phyloP scores from a whole-genome alignment of 352 stramenopile species.

The Pythium periplocum region DNA sequence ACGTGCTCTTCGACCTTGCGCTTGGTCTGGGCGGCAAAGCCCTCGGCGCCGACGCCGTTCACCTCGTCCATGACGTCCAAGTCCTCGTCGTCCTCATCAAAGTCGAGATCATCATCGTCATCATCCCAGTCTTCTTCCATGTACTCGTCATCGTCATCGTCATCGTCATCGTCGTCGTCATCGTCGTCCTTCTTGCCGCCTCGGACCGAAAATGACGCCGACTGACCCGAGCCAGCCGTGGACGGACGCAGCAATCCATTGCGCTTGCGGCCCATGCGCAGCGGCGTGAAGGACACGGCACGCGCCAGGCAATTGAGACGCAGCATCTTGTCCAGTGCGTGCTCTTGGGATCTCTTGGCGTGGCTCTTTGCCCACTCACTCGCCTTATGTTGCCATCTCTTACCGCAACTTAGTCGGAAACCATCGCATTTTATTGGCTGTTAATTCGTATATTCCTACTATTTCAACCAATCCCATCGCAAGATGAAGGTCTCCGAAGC shows the following conservation, averaged over 20 bases:
- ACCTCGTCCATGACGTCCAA: conserved; percentile 25
- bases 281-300: conserved; percentile 35
- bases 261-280: conserved; percentile 24
- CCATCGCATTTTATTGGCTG: no score
- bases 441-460: no score
- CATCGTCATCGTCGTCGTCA: conserved; percentile 29
- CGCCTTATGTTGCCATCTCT: no score
- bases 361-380: no score
- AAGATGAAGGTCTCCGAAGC: no score
- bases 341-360: no score
- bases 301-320: conserved; percentile 47
- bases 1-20: conserved; percentile 74
- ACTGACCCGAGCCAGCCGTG: not conserved
- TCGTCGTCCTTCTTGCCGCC: conserved; percentile 25
- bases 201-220: conserved; percentile 16
- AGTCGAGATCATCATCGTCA: conserved; percentile 32
- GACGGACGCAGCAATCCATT: conserved; percentile 13
- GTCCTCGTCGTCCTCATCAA: conserved; percentile 37
- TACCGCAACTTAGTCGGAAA: no score
- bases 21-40: conserved; percentile 15
- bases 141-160: conserved; percentile 26
- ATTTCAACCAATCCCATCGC: no score
- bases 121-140: conserved; percentile 40
- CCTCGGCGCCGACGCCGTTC: conserved; percentile 15
- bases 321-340: conserved; percentile 29